Percentiles rank a stretch among this genome's conserved stretches.
phyloP scores from a whole-genome alignment of 306 rosid genomes.

The Prunus mira region DNA sequence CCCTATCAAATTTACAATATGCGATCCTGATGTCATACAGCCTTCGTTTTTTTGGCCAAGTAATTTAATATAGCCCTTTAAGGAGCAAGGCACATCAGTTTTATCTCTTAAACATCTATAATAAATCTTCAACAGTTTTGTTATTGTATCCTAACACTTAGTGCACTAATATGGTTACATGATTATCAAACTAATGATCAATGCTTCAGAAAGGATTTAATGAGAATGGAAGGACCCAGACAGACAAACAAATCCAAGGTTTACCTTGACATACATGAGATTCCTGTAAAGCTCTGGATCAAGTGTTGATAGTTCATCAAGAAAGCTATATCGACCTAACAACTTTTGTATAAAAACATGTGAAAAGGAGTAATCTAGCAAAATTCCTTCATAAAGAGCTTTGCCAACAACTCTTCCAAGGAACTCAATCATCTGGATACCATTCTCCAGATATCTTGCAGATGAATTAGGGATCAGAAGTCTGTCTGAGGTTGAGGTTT shows the following conservation, averaged over 20 bases:
- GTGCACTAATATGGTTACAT: not conserved
- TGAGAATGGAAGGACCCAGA: not conserved
- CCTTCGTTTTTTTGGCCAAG: not conserved
- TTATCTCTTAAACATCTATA: not conserved
- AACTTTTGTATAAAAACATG: slow-evolving; percentile 91
- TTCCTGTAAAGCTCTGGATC: slow-evolving; percentile 90
- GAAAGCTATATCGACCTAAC: slow-evolving; percentile 92
- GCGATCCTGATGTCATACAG: not conserved
- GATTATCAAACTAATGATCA: not conserved
- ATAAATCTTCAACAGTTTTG: not conserved
- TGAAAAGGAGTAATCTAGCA: slow-evolving; percentile 93
- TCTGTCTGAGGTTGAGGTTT: slow-evolving; percentile 83
- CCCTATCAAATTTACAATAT: not conserved
- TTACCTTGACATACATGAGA: slow-evolving; percentile 97
- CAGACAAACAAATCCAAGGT: not conserved
- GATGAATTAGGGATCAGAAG: slow-evolving; percentile 79
- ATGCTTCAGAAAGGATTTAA: not conserved
- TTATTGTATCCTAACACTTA: not conserved
- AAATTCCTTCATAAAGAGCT: slow-evolving; percentile 97
- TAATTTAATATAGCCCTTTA: not conserved
- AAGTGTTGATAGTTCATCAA: slow-evolving; percentile 93
- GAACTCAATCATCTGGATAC: slow-evolving; percentile 96
- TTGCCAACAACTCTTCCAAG: slow-evolving; percentile 97
- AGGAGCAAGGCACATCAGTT: not conserved
- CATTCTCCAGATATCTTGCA: slow-evolving; percentile 84